phyloP scores from a whole-genome alignment of 208 protist species.

The Strigomonas oncopelti region DNA sequence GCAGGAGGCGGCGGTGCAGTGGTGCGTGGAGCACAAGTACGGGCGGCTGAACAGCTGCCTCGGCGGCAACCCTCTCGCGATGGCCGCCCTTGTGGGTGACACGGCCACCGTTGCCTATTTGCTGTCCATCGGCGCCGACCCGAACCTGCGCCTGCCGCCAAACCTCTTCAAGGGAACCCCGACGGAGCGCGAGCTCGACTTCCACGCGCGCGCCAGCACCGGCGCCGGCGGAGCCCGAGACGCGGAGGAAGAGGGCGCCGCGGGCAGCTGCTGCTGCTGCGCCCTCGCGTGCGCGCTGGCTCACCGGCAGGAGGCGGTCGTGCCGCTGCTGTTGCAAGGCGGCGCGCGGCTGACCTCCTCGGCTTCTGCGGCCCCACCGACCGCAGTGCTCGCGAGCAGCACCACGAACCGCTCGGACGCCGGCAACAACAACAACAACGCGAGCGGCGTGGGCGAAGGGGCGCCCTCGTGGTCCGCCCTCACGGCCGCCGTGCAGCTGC shows the following conservation, averaged over 20 bases:
- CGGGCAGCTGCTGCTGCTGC: conserved; percentile 3
- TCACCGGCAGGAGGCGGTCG: conserved; percentile 34
- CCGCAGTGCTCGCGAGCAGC: background rate
- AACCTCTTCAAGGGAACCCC: too few relatives aligned
- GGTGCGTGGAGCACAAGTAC: conserved; percentile 51
- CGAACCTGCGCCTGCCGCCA: conserved; percentile 24
- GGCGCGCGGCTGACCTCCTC: conserved; percentile 23
- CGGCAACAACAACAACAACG: too few relatives aligned
- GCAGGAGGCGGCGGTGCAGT: conserved; percentile 41
- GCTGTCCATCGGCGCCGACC: conserved; percentile 36
- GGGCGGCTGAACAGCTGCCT: conserved; percentile 28
- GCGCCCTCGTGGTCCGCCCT: conserved; percentile 50
- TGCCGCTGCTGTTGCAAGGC: conserved; percentile 33
- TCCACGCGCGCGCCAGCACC: too few relatives aligned
- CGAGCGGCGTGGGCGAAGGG: conserved; percentile 5
- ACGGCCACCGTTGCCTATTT: conserved; percentile 35
- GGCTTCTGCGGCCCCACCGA: too few relatives aligned
- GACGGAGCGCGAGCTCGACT: too few relatives aligned
- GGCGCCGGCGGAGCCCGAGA: too few relatives aligned
- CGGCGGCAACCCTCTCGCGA: conserved; percentile 39
- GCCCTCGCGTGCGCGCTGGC: conserved; percentile 35
- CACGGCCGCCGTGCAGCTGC: conserved; percentile 29
- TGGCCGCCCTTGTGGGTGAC: conserved; percentile 43
- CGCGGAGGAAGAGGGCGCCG: background rate
- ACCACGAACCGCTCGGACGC: too few relatives aligned